A percentile compares a stretch with the other conserved stretches of the same genome.
These are phyloP conservation scores for Sporothrix schenckii DNA, from an alignment of 2,329 filamentous ascomycete species.

Conservation along the genomic window DNA sequence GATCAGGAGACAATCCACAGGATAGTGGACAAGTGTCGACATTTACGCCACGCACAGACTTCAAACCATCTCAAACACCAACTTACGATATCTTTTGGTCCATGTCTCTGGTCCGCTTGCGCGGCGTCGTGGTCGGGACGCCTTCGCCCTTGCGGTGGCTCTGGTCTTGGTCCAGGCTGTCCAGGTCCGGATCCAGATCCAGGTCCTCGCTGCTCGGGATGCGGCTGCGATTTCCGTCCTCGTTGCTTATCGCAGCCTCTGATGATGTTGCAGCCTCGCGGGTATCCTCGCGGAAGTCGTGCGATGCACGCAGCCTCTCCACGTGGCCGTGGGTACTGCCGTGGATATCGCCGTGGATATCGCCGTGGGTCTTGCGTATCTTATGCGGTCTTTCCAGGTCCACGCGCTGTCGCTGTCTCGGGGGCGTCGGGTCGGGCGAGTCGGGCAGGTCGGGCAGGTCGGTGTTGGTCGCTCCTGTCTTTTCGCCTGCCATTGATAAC, in stretches of 20 bases:
- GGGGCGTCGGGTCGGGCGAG: neutral
- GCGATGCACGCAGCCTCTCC: neutral
- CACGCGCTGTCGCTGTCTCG: slow-evolving; percentile 4
- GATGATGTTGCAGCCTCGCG: slow-evolving; percentile 10
- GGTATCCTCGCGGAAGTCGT: neutral
- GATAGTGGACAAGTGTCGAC: neutral
- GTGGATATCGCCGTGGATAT: slow-evolving; percentile 16
- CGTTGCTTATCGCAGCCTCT: neutral
- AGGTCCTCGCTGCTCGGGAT: slow-evolving; percentile 22
- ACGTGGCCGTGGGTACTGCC: neutral
- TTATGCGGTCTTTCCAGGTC: slow-evolving; percentile 6
- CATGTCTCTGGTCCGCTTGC: slow-evolving; percentile 32
- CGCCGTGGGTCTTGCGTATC: slow-evolving; percentile 24
- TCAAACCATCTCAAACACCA: neutral
- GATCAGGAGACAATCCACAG: neutral
- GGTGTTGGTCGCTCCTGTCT: slow-evolving; percentile 8
- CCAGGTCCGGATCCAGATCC: too few species aligned
- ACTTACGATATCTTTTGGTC: slow-evolving; percentile 29
- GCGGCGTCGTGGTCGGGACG: slow-evolving; percentile 33
- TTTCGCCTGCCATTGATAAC: slow-evolving; percentile 23
- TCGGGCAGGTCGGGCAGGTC: neutral
- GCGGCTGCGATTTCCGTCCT: slow-evolving; percentile 2
- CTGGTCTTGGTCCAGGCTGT: neutral
- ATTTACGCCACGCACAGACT: too few species aligned
- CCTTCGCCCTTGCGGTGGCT: neutral